Evolutionary conservation across 2,329 filamentous ascomycete genomes (phyloP).

Genomic region (Beauveria varroae): DNA sequence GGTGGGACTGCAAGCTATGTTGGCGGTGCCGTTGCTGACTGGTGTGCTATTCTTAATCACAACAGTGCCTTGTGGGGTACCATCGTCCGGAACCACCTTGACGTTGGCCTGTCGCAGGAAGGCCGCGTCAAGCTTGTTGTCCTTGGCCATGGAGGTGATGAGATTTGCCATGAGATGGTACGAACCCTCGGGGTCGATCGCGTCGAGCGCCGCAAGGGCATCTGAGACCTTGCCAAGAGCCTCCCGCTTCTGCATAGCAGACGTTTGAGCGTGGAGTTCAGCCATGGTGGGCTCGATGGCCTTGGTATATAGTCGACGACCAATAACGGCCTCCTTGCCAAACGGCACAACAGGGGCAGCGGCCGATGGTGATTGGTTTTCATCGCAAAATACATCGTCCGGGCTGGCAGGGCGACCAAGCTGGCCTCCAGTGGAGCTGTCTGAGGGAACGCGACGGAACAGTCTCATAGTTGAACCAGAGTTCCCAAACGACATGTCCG

Average conservation of each 20-base stretch:
- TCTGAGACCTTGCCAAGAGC: slow-evolving; percentile 77
- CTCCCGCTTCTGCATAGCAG: slow-evolving; percentile 61
- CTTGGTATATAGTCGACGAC: slow-evolving; percentile 72
- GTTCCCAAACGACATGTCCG: slow-evolving; percentile 92
- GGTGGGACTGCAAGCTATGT: slow-evolving; percentile 30
- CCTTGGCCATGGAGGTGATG: slow-evolving; percentile 63
- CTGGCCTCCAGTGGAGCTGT: slow-evolving; percentile 44
- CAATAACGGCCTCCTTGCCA: slow-evolving; percentile 76
- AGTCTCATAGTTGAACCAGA: slow-evolving; percentile 84
- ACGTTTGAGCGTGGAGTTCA: slow-evolving; percentile 78
- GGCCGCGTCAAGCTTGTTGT: slow-evolving; percentile 54
- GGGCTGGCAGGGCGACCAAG: slow-evolving; percentile 27
- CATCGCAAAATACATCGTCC: slow-evolving; percentile 44
- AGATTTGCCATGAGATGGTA: slow-evolving; percentile 77
- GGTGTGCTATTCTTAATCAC: slow-evolving; percentile 46
- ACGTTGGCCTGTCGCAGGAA: slow-evolving; percentile 35
- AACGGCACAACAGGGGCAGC: slow-evolving; percentile 44
- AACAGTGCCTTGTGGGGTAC: slow-evolving; percentile 47
- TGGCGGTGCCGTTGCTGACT: slow-evolving; percentile 18
- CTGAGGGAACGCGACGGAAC: slow-evolving; percentile 78
- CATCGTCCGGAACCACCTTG: slow-evolving; percentile 33
- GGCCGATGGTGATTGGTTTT: slow-evolving; percentile 53
- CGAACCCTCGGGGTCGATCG: slow-evolving; percentile 82
- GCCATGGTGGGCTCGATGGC: slow-evolving; percentile 76
- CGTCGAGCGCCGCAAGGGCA: slow-evolving; percentile 77